Percentiles rank a stretch among this genome's conserved stretches.
Conservation (phyloP, 78 protist genomes). For the Dictyostelium purpureum region DNA sequence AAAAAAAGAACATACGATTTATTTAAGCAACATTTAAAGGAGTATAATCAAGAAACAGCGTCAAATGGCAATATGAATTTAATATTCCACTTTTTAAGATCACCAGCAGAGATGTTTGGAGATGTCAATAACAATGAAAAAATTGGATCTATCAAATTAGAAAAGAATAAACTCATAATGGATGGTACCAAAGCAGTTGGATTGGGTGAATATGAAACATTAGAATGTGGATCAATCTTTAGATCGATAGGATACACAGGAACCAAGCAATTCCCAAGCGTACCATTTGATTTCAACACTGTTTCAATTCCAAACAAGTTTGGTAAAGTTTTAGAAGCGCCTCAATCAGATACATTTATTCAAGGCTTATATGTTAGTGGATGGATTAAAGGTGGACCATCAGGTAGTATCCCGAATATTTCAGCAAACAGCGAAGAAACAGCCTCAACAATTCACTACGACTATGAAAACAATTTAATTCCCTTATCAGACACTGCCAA, state of each 20-base stretch:
- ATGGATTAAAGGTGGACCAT: conserved; percentile 76
- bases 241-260: conserved; percentile 75
- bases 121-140: too few relatives aligned
- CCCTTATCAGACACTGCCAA: background rate
- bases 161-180: background rate
- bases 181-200: conserved; percentile 33
- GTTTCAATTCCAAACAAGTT: conserved; percentile 43
- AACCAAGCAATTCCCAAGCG: conserved; percentile 16
- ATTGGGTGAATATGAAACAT: background rate
- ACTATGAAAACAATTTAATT: background rate
- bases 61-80: conserved; percentile 34
- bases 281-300: conserved; percentile 60
- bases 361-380: conserved; percentile 76
- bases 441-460: conserved; percentile 7
- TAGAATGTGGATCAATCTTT: conserved; percentile 25
- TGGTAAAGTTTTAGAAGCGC: conserved; percentile 29
- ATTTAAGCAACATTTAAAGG: conserved; percentile 41
- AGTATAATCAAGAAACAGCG: background rate
- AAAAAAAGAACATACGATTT: conserved; percentile 40
- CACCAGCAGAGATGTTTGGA: conserved; percentile 46
- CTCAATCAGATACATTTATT: background rate
- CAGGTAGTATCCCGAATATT: conserved; percentile 54
- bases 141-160: conserved; percentile 2
- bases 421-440: conserved; percentile 56
- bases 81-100: conserved; percentile 67